Base-by-base conservation (phyloP, 2,329 filamentous ascomycete species). In the Penicillium italicum region DNA sequence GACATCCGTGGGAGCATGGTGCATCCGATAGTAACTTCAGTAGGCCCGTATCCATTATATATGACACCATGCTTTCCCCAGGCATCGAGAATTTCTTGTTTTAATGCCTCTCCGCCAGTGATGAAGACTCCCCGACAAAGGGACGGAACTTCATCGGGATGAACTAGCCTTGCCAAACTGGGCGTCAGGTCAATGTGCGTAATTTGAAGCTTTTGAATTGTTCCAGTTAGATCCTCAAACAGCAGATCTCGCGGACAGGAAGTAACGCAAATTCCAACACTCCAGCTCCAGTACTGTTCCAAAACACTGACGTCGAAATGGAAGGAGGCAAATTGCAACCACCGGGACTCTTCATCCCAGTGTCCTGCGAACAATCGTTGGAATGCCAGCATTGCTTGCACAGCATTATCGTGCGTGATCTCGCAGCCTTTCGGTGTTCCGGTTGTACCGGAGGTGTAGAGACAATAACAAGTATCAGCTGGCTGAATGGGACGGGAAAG, bases 281-380 rank as follows among this genome's bases (percentile, higher is more conserved):
- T 91, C 92, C 92, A 97, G 55, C 87, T 94, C 91, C 91, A 97
- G 70, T 93, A 97, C 66, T 96, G 92, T 68, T 97, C 92, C 0
- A 97, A 80, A 0, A 97, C 89, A 1, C 90, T 94, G 4, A 97
- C 92, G 65, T 97, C 93, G 58, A 97, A 97, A 71, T 96, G 93
- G 54, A 96, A 90, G 0, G 91, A 92, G 1, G 93, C 93, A 68
- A 97, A 97, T 68, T 97, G 93, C 0, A 97, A 79, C 87, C 91
- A 97, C 55, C 88, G 84, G 0, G 91, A 95, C 0, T 82, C 69
- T 0, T 78, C 66, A 38, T 88, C 81, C 89, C 91, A 96, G 64
- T 90, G 88, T 82, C 85, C 5, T 75, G 73, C 67, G 14, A 97
- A 96, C 0, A 97, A 79, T 30, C 85, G 78, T 64, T 90, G 86